Conservation (phyloP, 78 protist species). For the Dictyostelium discoideum region DNA sequence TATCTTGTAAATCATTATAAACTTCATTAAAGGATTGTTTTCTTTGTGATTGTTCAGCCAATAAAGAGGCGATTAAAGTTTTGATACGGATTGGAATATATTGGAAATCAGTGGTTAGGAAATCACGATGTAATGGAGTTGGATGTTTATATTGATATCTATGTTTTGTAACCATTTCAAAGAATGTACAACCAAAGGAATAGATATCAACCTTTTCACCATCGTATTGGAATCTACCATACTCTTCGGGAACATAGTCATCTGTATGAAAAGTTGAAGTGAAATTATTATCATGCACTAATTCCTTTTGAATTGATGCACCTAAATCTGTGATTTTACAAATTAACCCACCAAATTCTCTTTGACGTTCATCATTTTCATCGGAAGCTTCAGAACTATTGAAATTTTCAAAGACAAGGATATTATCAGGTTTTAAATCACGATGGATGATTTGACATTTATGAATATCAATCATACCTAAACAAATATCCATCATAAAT, state of each 20-base stretch:
- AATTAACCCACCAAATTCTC: not conserved
- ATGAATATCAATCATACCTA: constrained; percentile 82
- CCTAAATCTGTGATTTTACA: constrained; percentile 27
- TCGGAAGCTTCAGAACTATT: not conserved
- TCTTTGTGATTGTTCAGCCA: not conserved
- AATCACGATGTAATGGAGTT: constrained; percentile 1
- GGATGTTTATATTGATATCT: constrained; percentile 27
- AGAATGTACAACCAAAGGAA: constrained; percentile 2
- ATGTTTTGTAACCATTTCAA: constrained; percentile 32
- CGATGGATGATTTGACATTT: constrained; percentile 49
- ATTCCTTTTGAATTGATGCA: not conserved
- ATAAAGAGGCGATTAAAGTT: not conserved
- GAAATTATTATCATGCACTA: constrained; percentile 11
- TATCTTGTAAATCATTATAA: constrained; percentile 2
- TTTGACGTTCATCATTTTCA: not conserved
- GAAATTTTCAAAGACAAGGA: constrained; percentile 52
- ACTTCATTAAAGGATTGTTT: constrained; percentile 21
- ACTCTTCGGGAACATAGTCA: constrained; percentile 11
- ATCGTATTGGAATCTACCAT: constrained; percentile 20
- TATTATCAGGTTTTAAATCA: constrained; percentile 83
- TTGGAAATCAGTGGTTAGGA: not conserved
- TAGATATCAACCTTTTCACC: constrained; percentile 6
- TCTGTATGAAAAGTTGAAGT: constrained; percentile 23
- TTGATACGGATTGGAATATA: not conserved
- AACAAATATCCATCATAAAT: not conserved